phyloP scores from a whole-genome alignment of 306 rosid species.

The Medicago ruthenica region DNA sequence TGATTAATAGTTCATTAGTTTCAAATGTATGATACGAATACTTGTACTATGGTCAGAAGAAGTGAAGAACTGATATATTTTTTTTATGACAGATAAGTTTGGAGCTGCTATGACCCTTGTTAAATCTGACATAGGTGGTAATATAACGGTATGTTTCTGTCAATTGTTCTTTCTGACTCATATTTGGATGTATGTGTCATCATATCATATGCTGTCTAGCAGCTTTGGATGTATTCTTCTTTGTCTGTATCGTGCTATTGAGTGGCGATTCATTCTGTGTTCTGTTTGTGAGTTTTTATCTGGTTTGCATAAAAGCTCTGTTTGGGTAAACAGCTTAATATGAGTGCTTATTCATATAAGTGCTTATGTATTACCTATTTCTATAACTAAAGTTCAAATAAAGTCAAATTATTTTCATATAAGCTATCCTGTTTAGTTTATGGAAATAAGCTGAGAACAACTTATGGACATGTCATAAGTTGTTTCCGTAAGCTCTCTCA shows the following conservation, averaged over 20 bases:
- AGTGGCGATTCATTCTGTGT: neutral
- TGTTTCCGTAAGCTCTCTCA: no score
- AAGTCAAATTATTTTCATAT: no score
- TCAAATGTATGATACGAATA: neutral
- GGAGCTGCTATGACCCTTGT: conserved; percentile 97
- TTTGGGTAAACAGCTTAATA: no score
- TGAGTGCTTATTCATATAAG: no score
- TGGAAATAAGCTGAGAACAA: no score
- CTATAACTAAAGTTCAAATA: no score
- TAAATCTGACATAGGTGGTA: conserved; percentile 84
- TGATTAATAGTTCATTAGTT: no score
- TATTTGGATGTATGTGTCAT: conserved; percentile 23
- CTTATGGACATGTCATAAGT: no score
- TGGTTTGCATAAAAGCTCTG: no score
- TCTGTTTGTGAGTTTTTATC: neutral
- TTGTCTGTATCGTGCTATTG: neutral
- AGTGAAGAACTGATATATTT: conserved; percentile 38
- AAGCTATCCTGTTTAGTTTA: no score
- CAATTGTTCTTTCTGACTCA: neutral
- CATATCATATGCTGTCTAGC: conserved; percentile 17
- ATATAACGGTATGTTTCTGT: conserved; percentile 65
- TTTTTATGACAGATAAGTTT: conserved; percentile 72
- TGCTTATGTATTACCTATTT: no score
- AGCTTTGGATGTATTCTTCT: conserved; percentile 4
- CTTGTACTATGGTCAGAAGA: conserved; percentile 7